Base-by-base conservation (phyloP, 139 green algal genomes). In the Coelastrella sp. region DNA sequence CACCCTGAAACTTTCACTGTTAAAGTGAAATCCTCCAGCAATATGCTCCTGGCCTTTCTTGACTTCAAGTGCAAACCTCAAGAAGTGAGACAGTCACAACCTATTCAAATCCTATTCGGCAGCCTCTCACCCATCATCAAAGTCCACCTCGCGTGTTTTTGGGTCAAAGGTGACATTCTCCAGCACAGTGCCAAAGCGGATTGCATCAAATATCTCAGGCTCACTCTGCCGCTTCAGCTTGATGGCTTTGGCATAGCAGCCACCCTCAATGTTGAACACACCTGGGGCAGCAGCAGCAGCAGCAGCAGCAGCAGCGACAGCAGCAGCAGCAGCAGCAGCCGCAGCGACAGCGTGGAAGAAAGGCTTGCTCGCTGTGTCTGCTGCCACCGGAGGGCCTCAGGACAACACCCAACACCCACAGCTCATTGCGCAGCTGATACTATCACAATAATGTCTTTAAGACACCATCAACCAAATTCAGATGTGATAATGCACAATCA, bases 221-320 rank as follows among this genome's bases (percentile, higher is more conserved):
- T 99, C 98, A 60, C 91, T 95, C 73, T 94, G 24, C 85, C 91
- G 79, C 84, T 93, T 95, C 35, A 98, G 93, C 35, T 94, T 93
- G 79, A 99, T 99, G 94, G 90, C 96, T 95, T 99, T 99, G 90
- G 97, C 97, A 83, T 99, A 99, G 95, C 97, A 99, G 85, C 97
- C 97, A 15, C 97, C 97, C 95, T 87, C 82, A 17, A 87, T 66
- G 82, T 87, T 87, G 65, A 87, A 87, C 4, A 87, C 81, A 70
- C 81, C 81, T 87, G 81, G 61, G 6, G 1, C 4, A 58, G 10
- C 70, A 25, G 65, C 14, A 15, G 65, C 15, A 17, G 65, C 65
- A 73, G 65, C 15, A 17, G 15, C 65, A 17, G 15, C 65, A 6
- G 65, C 65, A 73, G n/a, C n/a, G n/a, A n/a, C n/a, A n/a, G 1